A percentile compares a stretch with the other conserved stretches of the same genome.
phyloP scores from a whole-genome alignment of 495 filamentous ascomycete species.

The Penicillium mononematosum region DNA sequence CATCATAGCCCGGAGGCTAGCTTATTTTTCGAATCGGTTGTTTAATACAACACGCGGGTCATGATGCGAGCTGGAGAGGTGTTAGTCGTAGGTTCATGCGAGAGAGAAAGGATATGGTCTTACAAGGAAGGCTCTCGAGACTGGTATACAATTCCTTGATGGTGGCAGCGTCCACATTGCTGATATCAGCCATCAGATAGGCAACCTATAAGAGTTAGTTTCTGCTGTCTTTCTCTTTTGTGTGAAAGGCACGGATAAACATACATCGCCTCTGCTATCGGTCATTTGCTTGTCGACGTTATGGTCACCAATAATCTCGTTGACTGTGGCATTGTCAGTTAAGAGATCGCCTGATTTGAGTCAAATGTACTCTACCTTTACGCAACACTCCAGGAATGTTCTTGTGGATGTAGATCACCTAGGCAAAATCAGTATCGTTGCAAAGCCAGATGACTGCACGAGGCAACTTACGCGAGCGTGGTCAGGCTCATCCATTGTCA shows the following conservation, averaged over 20 bases:
- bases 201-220: conserved; percentile 58
- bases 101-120: conserved; percentile 32
- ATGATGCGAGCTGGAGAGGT: conserved; percentile 66
- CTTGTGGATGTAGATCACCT: conserved; percentile 91
- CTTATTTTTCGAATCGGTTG: conserved; percentile 3
- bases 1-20: conserved; percentile 4
- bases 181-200: conserved; percentile 98
- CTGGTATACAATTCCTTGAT: conserved; percentile 83
- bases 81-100: conserved; percentile 13
- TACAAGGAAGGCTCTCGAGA: conserved; percentile 79
- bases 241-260: conserved; percentile 16
- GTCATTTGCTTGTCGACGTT: conserved; percentile 99
- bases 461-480: conserved; percentile 66
- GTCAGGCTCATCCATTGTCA: conserved; percentile 84
- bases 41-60: conserved; percentile 83
- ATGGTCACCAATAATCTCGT: conserved; percentile 87
- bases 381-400: conserved; percentile 94
- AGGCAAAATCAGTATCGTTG: conserved; percentile 17
- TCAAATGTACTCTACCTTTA: conserved; percentile 52
- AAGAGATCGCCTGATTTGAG: background rate
- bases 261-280: conserved; percentile 85
- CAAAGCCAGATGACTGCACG: background rate
- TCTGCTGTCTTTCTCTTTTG: background rate
- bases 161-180: conserved; percentile 71
- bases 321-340: conserved; percentile 57